Conservation (phyloP, 2,329 filamentous ascomycete species). For the Alternaria novae-zelandiae region DNA sequence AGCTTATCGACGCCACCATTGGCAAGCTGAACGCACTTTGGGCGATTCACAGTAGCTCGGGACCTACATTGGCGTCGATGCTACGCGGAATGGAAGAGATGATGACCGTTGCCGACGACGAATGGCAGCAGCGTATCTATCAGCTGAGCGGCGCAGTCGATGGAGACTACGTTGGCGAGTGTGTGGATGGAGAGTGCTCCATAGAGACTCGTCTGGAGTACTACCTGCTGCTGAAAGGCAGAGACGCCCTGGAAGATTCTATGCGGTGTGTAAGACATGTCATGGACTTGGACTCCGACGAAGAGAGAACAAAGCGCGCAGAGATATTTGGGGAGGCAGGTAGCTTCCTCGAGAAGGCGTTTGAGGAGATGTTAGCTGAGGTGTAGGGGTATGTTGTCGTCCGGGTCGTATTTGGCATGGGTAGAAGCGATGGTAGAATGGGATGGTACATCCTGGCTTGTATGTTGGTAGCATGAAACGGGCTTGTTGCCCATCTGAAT, state of each 20-base stretch:
- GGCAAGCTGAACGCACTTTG: conserved; percentile 19
- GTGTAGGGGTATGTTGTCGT: neutral
- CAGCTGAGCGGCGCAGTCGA: conserved; percentile 13
- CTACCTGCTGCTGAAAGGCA: conserved; percentile 22
- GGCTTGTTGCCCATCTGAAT: neutral
- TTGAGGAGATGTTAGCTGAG: conserved; percentile 2
- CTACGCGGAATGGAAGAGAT: conserved; percentile 24
- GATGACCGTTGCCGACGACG: conserved; percentile 10
- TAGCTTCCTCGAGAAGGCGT: conserved; percentile 18
- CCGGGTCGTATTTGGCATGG: neutral
- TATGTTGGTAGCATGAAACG: neutral
- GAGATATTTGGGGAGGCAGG: conserved; percentile 19
- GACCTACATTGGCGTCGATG: conserved; percentile 9
- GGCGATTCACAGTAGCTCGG: conserved; percentile 6
- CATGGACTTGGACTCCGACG: conserved; percentile 8
- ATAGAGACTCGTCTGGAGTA: conserved; percentile 26
- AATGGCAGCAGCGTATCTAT: conserved; percentile 13
- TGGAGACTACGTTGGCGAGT: neutral
- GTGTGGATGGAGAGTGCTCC: conserved; percentile 19
- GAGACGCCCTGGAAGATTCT: conserved; percentile 20
- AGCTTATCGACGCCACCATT: neutral
- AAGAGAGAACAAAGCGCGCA: conserved; percentile 14
- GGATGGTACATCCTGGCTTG: neutral
- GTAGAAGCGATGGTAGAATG: neutral
- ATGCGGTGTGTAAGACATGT: conserved; percentile 12